phyloP scores from a whole-genome alignment of 257 asterid genomes.

The Marsdenia floribunda region DNA sequence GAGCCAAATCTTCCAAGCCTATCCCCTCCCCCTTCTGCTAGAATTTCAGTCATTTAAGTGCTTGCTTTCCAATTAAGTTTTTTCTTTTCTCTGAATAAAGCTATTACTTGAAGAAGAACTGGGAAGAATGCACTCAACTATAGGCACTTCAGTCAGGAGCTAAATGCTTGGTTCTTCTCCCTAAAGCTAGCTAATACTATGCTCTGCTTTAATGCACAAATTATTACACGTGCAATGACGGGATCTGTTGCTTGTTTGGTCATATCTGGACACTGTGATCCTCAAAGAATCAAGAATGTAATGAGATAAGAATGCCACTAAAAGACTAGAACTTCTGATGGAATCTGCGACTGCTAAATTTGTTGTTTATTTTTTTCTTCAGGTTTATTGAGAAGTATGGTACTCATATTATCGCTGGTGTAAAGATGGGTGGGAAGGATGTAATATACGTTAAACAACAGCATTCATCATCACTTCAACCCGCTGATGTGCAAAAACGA shows the following conservation, averaged over 20 bases:
- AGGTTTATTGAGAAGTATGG: slow-evolving; percentile 95
- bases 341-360: background rate
- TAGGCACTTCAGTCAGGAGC: background rate
- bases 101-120: background rate
- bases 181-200: background rate
- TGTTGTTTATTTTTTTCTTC: slow-evolving; percentile 10
- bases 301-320: background rate
- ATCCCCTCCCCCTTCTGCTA: background rate
- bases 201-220: background rate
- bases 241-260: background rate
- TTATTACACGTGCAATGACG: background rate
- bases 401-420: slow-evolving; percentile 89
- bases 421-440: slow-evolving; percentile 98
- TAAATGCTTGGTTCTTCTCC: background rate
- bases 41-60: background rate
- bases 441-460: slow-evolving; percentile 86
- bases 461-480: slow-evolving; percentile 81
- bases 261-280: background rate
- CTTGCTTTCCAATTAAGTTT: background rate
- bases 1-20: slow-evolving; percentile 5
- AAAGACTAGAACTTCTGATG: background rate
- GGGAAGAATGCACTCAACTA: background rate
- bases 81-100: background rate
- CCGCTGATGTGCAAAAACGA: slow-evolving; percentile 78
- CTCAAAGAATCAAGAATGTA: background rate